These are phyloP conservation scores for Mycena filopes DNA, from an alignment of 768 basidiomycete genomes.

Conservation along the genomic window DNA sequence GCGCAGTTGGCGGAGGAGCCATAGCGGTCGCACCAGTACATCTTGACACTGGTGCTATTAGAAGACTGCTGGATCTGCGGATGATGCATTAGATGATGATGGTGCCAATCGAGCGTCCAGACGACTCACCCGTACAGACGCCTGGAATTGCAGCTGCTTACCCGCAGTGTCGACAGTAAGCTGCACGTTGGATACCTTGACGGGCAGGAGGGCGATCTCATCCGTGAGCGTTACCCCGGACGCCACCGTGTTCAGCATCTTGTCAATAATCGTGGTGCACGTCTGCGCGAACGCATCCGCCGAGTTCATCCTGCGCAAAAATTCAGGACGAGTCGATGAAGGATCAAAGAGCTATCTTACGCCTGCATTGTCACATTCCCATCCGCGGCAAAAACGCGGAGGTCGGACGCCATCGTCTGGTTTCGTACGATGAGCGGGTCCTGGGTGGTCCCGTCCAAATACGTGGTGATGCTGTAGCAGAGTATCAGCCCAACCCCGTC, in stretches of 20 bases:
- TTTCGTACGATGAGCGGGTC: slow-evolving; percentile 53
- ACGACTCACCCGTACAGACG: slow-evolving; percentile 26
- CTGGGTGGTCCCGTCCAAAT: slow-evolving; percentile 50
- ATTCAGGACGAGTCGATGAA: not conserved
- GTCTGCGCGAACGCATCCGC: slow-evolving; percentile 24
- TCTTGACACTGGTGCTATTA: slow-evolving; percentile 18
- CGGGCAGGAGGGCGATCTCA: slow-evolving; percentile 29
- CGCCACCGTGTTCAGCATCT: slow-evolving; percentile 40
- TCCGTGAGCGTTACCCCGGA: slow-evolving; percentile 33
- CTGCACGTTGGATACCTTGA: slow-evolving; percentile 29
- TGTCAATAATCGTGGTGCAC: slow-evolving; percentile 32
- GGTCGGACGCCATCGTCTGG: slow-evolving; percentile 50
- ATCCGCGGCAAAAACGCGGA: slow-evolving; percentile 52
- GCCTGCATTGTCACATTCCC: slow-evolving; percentile 53
- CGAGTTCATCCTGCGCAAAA: slow-evolving; percentile 29
- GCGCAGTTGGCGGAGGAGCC: slow-evolving; percentile 23
- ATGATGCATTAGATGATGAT: not conserved
- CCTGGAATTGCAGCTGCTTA: slow-evolving; percentile 27
- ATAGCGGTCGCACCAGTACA: slow-evolving; percentile 37
- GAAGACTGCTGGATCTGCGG: not conserved
- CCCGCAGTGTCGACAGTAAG: slow-evolving; percentile 21
- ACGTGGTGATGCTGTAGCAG: slow-evolving; percentile 48
- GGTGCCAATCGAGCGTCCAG: not conserved
- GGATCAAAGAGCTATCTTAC: slow-evolving; percentile 33
- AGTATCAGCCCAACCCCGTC: not conserved